A percentile compares a stretch with the other conserved stretches of the same genome.
These are phyloP conservation scores for Populus hybrid DNA, from an alignment of 441 rosid genomes.

Conservation along the genomic window DNA sequence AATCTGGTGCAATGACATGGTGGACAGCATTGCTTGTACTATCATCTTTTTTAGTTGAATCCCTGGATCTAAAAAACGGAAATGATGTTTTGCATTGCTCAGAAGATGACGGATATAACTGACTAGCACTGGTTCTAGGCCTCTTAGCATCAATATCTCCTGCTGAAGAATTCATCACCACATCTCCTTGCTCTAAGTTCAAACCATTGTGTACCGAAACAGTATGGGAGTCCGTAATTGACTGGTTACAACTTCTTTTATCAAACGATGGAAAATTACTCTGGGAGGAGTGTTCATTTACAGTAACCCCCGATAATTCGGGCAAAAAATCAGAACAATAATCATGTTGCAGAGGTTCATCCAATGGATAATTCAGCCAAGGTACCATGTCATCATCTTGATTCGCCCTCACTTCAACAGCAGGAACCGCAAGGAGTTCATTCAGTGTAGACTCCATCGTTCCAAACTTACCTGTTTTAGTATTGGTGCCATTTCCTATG, in stretches of 20 bases:
- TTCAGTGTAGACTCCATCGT: slow-evolving; percentile 32
- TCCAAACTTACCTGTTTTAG: slow-evolving; percentile 32
- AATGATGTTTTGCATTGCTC: slow-evolving; percentile 38
- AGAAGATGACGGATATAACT: slow-evolving; percentile 29
- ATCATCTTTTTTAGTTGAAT: slow-evolving; percentile 26
- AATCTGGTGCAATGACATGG: slow-evolving; percentile 24
- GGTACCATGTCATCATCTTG: slow-evolving; percentile 71
- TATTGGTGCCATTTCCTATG: slow-evolving; percentile 27
- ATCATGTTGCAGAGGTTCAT: slow-evolving; percentile 41
- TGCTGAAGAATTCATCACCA: slow-evolving; percentile 25
- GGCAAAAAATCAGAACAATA: no score
- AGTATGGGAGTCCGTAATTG: slow-evolving; percentile 21
- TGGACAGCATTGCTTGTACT: slow-evolving; percentile 17
- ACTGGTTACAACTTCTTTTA: slow-evolving; percentile 33
- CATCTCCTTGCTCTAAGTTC: slow-evolving; percentile 28
- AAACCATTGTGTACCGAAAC: slow-evolving; percentile 28
- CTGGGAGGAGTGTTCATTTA: slow-evolving; percentile 43
- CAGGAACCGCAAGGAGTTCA: slow-evolving; percentile 52
- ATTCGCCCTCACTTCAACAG: slow-evolving; percentile 49
- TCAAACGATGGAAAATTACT: slow-evolving; percentile 38
- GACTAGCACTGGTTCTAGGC: slow-evolving; percentile 29
- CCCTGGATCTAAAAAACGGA: slow-evolving; percentile 41
- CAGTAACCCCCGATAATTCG: slow-evolving; percentile 59
- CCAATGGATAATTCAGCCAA: slow-evolving; percentile 63
- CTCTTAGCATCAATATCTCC: slow-evolving; percentile 25